A percentile compares a stretch with the other conserved stretches of the same genome.
These are phyloP conservation scores for Ceratobasidium sp. DNA, from an alignment of 1,284 basidiomycete species.

Conservation along the genomic window DNA sequence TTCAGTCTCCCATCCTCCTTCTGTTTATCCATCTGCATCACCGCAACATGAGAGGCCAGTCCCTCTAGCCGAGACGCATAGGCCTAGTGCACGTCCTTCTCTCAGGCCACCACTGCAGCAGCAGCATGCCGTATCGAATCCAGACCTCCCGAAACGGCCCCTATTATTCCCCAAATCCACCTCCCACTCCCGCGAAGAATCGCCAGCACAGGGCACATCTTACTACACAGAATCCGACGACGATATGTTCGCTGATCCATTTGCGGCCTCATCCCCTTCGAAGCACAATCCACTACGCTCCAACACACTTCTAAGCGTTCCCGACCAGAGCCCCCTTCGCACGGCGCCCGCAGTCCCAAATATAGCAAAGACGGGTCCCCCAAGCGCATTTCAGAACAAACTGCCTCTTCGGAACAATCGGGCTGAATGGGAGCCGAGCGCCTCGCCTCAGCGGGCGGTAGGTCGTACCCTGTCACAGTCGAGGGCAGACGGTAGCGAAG, in stretches of 20 bases:
- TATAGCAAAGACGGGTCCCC: neutral
- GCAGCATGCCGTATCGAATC: constrained; percentile 5
- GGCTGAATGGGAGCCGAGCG: neutral
- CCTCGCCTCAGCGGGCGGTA: neutral
- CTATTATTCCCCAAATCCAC: neutral
- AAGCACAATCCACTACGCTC: neutral
- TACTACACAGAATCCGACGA: constrained; percentile 40
- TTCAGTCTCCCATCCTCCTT: constrained; percentile 15
- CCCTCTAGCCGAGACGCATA: neutral
- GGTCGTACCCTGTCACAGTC: constrained; percentile 4
- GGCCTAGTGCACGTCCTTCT: neutral
- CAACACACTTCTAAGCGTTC: neutral
- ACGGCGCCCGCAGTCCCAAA: neutral
- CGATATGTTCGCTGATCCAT: constrained; percentile 32
- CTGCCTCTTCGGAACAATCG: constrained; percentile 17
- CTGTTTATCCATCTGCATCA: neutral
- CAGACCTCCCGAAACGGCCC: neutral
- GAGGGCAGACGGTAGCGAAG: constrained; percentile 18
- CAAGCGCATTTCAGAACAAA: constrained; percentile 18
- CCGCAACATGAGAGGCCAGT: neutral
- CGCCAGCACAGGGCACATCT: constrained; percentile 19
- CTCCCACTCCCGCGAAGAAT: constrained; percentile 1
- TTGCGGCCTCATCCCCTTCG: constrained; percentile 16
- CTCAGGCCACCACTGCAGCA: constrained; percentile 4
- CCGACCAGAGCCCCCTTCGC: constrained; percentile 1